Evolutionary conservation across 352 stramenopile genomes (phyloP), one percentile per base, ranked within the genome.

Genomic region (Globisporangium cederbergense): DNA sequence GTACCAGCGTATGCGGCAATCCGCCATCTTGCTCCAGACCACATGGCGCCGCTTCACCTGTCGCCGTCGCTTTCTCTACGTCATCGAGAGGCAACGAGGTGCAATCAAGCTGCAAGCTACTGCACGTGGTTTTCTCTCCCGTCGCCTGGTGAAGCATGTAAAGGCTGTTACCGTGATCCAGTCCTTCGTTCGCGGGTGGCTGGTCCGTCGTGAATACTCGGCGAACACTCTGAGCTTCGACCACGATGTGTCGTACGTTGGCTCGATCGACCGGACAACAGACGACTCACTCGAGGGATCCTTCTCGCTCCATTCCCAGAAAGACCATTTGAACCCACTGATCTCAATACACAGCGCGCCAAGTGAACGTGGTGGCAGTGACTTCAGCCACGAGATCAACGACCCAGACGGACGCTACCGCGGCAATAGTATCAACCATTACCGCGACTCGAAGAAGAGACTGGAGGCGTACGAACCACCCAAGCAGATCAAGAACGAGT

Each of bases 191-290:
- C 82, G 86, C 62, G 83, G 86, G 16, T 95, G 85, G 85, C 74
- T 94, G 32, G 85, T 94, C 34, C 78, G 85, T 55, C 83, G 85
- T 3, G 83, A 91, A 53, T 84, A 86, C 58, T 90, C 81, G 8
- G 83, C 81, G 0, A 92, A 91, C 64, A 93, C 85, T 1, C 58
- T 93, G 52, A 93, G 84, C 58, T 91, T 93, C 32, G 81, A 90
- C 14, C 78, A 83, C 18, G 82, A 91, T 49, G 82, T 91, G 11
- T 93, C 83, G 4, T 93, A 81, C 36, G 83, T 93, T 28, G 83
- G 81, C 3, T 88, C 83, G 20, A 64, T 90, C 2, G 81, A 90
- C 7, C 54, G 65, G 14, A 75, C 72, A 14, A 78, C 75, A 0
- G 81, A 78, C 14, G 79, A 79, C 34, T 86, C 77, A 36, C 65